Base-by-base conservation (phyloP, 805 yeast genomes). In the Starmerella asiatica region DNA sequence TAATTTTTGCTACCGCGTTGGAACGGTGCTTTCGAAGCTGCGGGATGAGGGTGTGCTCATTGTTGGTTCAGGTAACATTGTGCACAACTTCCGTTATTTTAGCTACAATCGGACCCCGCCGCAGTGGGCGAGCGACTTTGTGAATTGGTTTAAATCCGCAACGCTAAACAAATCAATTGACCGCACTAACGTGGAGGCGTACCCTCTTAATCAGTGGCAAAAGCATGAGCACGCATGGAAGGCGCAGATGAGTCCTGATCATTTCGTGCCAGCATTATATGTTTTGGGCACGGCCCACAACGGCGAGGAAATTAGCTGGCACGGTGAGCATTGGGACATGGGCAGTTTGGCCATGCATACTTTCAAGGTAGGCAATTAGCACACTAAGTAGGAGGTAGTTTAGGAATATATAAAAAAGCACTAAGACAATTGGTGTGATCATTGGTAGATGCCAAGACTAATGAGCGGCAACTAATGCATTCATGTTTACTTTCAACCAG, bases 171-270 rank as follows among this genome's bases (percentile, higher is more conserved):
- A 4, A 14, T 12, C 7, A 11, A 17, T 45, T 5, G 49, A 42
- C 34, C 44, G 46, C 27, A 21, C 23, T 14, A 34, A 45, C 24
- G 50, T 56, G 4, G 41, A 50, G 2, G 43, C 53, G 5, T 53
- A 74, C 39, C 54, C 54, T 3, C 28, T 50, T 1, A 43, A 45
- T 16, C 36, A 43, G 16, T 50, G 52, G 51, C 34, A 40, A 37
- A n/a, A 34, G 32, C 54, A 48, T 35, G 40, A 37, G 23, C 30
- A 35, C 15, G 52, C 50, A 27, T 23, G 26, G 8, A 50, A 54
- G 23, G 76, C 84, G 0, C 86, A 79, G 56, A 86, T 85, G 14
- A 72, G 81, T 0, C 61, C 75, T 35, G 88, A 79, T 48, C 91
- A 79, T 56, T 75, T 78, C 40, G 45, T 42, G 29, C 54, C 53